These are phyloP conservation scores for Eimeria acervulina DNA, from an alignment of 169 alveolate species.

Conservation along the genomic window DNA sequence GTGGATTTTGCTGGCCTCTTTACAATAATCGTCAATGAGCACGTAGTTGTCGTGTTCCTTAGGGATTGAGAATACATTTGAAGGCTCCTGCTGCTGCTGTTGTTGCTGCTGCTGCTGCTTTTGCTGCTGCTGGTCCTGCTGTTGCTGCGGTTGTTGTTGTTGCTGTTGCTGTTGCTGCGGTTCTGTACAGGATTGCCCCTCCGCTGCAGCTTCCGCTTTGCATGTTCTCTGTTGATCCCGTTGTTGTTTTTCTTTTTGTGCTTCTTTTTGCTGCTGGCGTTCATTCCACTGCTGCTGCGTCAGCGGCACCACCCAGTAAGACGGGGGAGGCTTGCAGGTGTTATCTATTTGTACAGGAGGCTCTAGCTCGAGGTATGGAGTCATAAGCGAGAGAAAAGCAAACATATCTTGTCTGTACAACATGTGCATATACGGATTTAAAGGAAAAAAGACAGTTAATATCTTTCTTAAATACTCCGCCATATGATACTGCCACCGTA, in stretches of 20 bases:
- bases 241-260: background rate
- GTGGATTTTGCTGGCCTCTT: slow-evolving; percentile 58
- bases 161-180: slow-evolving; percentile 6
- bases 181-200: background rate
- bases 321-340: slow-evolving; percentile 57
- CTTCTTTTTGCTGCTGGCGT: background rate
- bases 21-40: slow-evolving; percentile 59
- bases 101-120: background rate
- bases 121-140: background rate
- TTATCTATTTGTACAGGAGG: slow-evolving; percentile 62
- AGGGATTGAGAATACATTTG: background rate
- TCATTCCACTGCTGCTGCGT: background rate
- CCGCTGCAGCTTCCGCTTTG: background rate
- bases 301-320: slow-evolving; percentile 68
- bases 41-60: slow-evolving; percentile 46
- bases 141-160: background rate
- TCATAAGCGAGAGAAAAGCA: slow-evolving; percentile 57
- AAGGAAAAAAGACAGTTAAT: slow-evolving; percentile 51
- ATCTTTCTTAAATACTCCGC: slow-evolving; percentile 60
- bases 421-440: slow-evolving; percentile 65
- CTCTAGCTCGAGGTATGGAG: slow-evolving; percentile 76
- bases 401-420: slow-evolving; percentile 57
- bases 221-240: background rate
- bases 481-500: slow-evolving; percentile 79
- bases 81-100: background rate